A percentile compares a stretch with the other conserved stretches of the same genome.
These are phyloP conservation scores for Sequoiadendron giganteum DNA, from an alignment of 75 land plant genomes.

Conservation along the genomic window DNA sequence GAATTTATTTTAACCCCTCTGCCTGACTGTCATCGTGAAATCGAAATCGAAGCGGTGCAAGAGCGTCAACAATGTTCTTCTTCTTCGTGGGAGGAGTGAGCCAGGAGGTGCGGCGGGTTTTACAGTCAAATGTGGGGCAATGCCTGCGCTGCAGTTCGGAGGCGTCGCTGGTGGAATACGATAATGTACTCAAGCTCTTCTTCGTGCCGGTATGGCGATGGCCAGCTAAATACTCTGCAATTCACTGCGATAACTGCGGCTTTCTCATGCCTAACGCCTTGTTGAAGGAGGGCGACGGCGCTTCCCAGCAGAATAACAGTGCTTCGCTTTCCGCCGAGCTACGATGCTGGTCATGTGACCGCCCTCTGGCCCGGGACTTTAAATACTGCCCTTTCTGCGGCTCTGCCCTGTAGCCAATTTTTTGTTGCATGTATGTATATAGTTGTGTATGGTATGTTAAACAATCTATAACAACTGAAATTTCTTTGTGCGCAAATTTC, in stretches of 20 bases:
- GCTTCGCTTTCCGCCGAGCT: not conserved
- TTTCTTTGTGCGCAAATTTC: not conserved
- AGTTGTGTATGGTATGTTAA: not conserved
- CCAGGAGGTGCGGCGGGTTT: slow-evolving; percentile 54
- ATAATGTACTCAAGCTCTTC: slow-evolving; percentile 73
- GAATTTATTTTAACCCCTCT: not conserved
- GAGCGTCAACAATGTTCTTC: slow-evolving; percentile 54
- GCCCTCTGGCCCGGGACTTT: slow-evolving; percentile 46
- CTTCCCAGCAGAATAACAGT: not conserved
- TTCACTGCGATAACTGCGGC: slow-evolving; percentile 58
- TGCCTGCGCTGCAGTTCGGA: slow-evolving; percentile 62
- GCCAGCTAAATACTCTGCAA: slow-evolving; percentile 51
- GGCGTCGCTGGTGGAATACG: slow-evolving; percentile 62
- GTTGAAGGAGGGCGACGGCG: slow-evolving; percentile 4
- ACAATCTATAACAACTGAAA: not conserved
- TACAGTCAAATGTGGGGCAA: slow-evolving; percentile 42
- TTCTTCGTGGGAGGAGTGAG: slow-evolving; percentile 72
- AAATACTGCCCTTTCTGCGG: slow-evolving; percentile 82
- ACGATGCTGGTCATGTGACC: slow-evolving; percentile 49
- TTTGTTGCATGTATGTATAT: not conserved
- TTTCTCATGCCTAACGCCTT: slow-evolving; percentile 38
- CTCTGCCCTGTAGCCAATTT: slow-evolving; percentile 20
- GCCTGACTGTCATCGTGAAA: too few relatives aligned
- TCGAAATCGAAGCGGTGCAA: not conserved
- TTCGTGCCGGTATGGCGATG: slow-evolving; percentile 82